These are phyloP conservation scores for Marasmius sp. DNA, from an alignment of 1,284 basidiomycete genomes.

Conservation along the genomic window DNA sequence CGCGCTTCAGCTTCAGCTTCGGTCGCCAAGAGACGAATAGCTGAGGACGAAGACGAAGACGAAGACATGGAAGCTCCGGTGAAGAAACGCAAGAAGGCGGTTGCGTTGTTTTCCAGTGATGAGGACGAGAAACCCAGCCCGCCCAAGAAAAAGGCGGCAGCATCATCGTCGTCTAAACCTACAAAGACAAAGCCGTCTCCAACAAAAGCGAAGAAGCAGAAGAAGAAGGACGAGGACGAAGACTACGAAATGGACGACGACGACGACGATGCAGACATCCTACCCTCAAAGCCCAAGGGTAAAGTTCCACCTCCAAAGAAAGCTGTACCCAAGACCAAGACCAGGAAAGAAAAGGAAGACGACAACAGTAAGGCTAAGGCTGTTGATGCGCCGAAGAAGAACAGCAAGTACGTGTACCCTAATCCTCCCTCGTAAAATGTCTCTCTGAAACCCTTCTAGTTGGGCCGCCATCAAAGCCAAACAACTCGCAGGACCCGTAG, in stretches of 20 bases:
- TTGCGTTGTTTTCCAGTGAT: slow-evolving; percentile 29
- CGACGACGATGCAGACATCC: slow-evolving; percentile 18
- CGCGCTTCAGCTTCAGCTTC: background rate
- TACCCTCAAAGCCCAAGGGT: slow-evolving; percentile 1
- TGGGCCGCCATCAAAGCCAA: slow-evolving; percentile 69
- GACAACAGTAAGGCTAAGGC: background rate
- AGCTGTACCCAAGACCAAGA: background rate
- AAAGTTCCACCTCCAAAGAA: slow-evolving; percentile 5
- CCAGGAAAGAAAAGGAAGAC: too few relatives aligned
- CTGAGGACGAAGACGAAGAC: slow-evolving; percentile 20
- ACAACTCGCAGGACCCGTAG: slow-evolving; percentile 68
- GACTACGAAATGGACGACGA: slow-evolving; percentile 10
- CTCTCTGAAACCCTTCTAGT: slow-evolving; percentile 31
- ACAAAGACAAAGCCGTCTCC: slow-evolving; percentile 8
- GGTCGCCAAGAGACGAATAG: background rate
- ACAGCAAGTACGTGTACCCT: slow-evolving; percentile 27
- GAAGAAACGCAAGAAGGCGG: slow-evolving; percentile 33
- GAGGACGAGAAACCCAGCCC: slow-evolving; percentile 28
- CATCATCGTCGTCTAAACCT: slow-evolving; percentile 29
- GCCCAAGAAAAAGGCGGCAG: slow-evolving; percentile 43
- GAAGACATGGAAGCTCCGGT: slow-evolving; percentile 28
- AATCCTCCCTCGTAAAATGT: too few relatives aligned
- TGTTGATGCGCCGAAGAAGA: slow-evolving; percentile 20
- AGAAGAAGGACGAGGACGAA: slow-evolving; percentile 12
- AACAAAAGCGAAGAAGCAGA: slow-evolving; percentile 22